These are phyloP conservation scores for Claviceps quebecensis DNA, from an alignment of 2,329 filamentous ascomycete genomes.

Conservation along the genomic window DNA sequence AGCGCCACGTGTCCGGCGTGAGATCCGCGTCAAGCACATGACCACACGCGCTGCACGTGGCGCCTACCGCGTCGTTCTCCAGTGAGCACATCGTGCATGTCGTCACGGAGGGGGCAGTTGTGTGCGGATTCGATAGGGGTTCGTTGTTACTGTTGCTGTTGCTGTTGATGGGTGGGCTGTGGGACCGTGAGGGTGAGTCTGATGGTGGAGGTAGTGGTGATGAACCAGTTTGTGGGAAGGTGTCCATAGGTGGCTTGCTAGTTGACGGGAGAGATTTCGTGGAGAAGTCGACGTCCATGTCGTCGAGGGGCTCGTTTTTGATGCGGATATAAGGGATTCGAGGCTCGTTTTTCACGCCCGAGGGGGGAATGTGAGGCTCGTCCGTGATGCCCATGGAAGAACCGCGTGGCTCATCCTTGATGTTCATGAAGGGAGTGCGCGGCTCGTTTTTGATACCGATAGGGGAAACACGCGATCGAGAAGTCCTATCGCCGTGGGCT, in stretches of 20 bases:
- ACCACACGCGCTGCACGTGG: slow-evolving; percentile 55
- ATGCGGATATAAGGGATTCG: not conserved
- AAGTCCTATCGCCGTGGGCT: not conserved
- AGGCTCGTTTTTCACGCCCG: too few species aligned
- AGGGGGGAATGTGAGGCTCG: too few species aligned
- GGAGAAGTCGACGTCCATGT: not conserved
- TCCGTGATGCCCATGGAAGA: too few species aligned
- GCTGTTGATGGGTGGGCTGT: not conserved
- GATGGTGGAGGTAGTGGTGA: too few species aligned
- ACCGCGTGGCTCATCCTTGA: slow-evolving; percentile 1
- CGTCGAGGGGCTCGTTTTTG: not conserved
- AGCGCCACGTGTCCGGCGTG: slow-evolving; percentile 49
- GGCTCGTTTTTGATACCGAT: not conserved
- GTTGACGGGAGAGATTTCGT: not conserved
- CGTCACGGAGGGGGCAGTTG: not conserved
- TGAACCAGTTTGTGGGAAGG: not conserved
- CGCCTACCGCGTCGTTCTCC: slow-evolving; percentile 36
- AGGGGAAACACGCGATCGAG: not conserved
- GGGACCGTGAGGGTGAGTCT: not conserved
- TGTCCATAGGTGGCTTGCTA: not conserved
- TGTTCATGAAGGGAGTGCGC: not conserved
- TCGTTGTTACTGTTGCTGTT: not conserved
- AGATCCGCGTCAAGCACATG: slow-evolving; percentile 48
- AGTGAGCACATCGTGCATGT: slow-evolving; percentile 55
- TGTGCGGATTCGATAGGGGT: too few species aligned